phyloP scores from a whole-genome alignment of 805 yeast species.

The Komagataella kurtzmanii region DNA sequence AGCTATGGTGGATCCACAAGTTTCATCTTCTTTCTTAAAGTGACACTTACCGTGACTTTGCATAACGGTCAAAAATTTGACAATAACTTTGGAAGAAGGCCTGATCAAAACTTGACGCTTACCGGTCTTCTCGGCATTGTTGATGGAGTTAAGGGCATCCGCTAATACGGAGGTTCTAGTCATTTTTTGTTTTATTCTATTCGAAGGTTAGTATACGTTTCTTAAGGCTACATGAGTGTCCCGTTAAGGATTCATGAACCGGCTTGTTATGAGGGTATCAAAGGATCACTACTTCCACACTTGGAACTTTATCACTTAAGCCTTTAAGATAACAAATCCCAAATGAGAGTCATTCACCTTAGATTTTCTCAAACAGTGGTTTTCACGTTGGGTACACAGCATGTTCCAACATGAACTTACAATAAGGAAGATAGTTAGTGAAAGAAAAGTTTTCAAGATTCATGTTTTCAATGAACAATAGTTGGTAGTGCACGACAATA shows the following conservation, averaged over 20 bases:
- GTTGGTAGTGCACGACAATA: background rate
- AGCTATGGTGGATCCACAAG: background rate
- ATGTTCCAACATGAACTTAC: background rate
- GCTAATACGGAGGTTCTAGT: conserved; percentile 98
- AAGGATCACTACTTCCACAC: background rate
- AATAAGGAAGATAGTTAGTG: background rate
- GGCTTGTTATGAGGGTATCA: background rate
- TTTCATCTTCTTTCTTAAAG: background rate
- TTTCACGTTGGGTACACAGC: background rate
- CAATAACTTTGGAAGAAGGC: conserved; percentile 97
- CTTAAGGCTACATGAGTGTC: conserved; percentile 35
- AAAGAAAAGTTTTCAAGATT: background rate
- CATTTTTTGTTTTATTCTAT: conserved; percentile 33
- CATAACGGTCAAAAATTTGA: conserved; percentile 93
- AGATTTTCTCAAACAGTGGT: background rate
- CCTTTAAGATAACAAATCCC: background rate
- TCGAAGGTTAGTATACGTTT: conserved; percentile 3
- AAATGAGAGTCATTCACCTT: background rate
- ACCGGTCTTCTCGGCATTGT: conserved; percentile 99
- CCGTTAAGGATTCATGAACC: conserved; percentile 31
- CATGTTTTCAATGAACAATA: background rate
- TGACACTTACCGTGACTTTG: conserved; percentile 74
- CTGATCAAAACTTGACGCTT: conserved; percentile 97
- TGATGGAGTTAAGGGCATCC: conserved; percentile 95
- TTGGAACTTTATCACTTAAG: background rate